phyloP scores from a whole-genome alignment of 1,284 basidiomycete genomes.

The Prillingera fragicola region DNA sequence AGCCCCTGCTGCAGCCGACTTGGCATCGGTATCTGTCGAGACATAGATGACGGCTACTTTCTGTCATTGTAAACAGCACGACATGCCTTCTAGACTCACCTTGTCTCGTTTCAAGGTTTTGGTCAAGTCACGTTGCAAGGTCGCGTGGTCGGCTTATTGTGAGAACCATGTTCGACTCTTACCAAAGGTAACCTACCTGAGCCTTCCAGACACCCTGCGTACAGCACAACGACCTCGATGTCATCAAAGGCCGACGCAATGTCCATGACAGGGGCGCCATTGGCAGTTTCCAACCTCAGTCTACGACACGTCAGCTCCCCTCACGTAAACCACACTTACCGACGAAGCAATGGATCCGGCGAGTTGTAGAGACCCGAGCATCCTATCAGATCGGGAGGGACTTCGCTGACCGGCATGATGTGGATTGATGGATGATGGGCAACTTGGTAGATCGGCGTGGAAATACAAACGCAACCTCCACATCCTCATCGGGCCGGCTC shows the following conservation, averaged over 20 bases:
- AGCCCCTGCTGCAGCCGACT: conserved; percentile 24
- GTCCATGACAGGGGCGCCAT: conserved; percentile 39
- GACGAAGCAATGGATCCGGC: conserved; percentile 42
- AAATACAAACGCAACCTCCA: no score
- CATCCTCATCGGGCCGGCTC: no score
- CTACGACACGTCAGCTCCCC: conserved; percentile 13
- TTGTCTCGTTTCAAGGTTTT: conserved; percentile 10
- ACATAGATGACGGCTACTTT: conserved; percentile 42
- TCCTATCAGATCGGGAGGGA: conserved; percentile 38
- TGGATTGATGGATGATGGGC: no score
- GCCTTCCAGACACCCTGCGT: conserved; percentile 43
- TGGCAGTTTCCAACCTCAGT: conserved; percentile 41
- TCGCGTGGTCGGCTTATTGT: conserved; percentile 11
- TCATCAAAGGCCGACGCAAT: conserved; percentile 35
- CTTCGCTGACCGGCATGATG: conserved; percentile 9
- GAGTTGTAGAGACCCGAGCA: conserved; percentile 39
- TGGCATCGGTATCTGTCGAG: conserved; percentile 41
- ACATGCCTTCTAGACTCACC: conserved; percentile 16
- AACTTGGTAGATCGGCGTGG: no score
- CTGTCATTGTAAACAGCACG: conserved; percentile 8
- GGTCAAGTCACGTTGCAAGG: conserved; percentile 7
- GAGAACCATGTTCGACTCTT: no score
- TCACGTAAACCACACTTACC: conserved; percentile 22
- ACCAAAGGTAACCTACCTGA: conserved; percentile 25
- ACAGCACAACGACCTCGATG: conserved; percentile 44